Evolutionary conservation across 1,284 basidiomycete genomes (phyloP).

Genomic region (Erythrobasidium hasegawianum): DNA sequence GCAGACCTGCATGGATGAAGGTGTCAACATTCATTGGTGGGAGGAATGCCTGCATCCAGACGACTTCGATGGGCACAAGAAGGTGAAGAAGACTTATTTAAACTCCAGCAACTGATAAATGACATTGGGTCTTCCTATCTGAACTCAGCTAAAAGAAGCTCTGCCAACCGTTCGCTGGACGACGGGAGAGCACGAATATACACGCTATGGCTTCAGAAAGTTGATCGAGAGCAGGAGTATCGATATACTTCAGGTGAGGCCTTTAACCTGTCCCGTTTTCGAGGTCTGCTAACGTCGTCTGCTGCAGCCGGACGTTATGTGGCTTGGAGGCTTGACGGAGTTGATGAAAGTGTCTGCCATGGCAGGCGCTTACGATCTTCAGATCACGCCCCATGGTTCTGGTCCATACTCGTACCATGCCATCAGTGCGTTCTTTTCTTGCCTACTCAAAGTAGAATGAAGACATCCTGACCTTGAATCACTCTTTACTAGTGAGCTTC

Average conservation of each 20-base stretch:
- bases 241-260: conserved; percentile 50
- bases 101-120: neutral
- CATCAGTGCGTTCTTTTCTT: conserved; percentile 42
- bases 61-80: conserved; percentile 54
- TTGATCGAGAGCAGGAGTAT: conserved; percentile 55
- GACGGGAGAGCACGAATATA: conserved; percentile 55
- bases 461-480: neutral
- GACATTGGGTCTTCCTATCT: too few relatives aligned
- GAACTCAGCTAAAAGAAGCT: conserved; percentile 51
- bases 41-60: conserved; percentile 57
- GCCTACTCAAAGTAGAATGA: neutral
- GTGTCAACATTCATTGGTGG: conserved; percentile 57
- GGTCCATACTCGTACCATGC: conserved; percentile 53
- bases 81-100: conserved; percentile 20
- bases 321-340: conserved; percentile 56
- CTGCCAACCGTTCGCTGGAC: conserved; percentile 56
- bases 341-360: conserved; percentile 55
- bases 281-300: neutral
- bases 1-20: conserved; percentile 52
- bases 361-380: conserved; percentile 54
- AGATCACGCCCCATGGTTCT: conserved; percentile 57
- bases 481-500: conserved; percentile 43
- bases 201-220: conserved; percentile 56
- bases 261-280: too few relatives aligned
- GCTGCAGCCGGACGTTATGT: conserved; percentile 55